phyloP scores from a whole-genome alignment of 257 asterid genomes.

The Cynanchum wilfordii region DNA sequence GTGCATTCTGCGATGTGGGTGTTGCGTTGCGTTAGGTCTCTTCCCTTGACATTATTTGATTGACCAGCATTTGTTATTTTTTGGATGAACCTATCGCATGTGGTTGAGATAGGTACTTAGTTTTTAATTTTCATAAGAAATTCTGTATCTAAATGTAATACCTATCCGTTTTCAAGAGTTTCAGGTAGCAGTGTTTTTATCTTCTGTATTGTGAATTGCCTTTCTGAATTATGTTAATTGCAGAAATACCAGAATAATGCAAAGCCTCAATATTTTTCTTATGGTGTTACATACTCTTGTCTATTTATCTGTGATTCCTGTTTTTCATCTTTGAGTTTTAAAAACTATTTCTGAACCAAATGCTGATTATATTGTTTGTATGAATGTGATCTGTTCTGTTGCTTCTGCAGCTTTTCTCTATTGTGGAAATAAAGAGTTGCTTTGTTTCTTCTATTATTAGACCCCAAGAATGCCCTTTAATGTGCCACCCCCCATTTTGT shows the following conservation, averaged over 20 bases:
- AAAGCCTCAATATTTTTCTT: conserved; percentile 5
- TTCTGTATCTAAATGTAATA: conserved; percentile 12
- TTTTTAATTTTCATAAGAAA: conserved; percentile 14
- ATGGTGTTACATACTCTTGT: neutral
- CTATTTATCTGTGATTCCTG: neutral
- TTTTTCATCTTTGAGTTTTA: neutral
- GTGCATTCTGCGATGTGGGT: conserved; percentile 19
- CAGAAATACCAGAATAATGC: conserved; percentile 8
- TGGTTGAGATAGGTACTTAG: conserved; percentile 25
- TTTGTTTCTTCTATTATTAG: neutral
- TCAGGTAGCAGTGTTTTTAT: neutral
- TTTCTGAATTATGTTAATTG: conserved; percentile 2
- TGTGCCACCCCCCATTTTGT: conserved; percentile 3
- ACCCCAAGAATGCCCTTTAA: neutral
- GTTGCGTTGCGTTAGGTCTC: conserved; percentile 30
- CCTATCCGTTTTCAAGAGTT: conserved; percentile 12
- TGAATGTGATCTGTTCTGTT: neutral
- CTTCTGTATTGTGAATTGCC: neutral
- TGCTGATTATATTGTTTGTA: neutral
- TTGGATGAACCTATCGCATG: conserved; percentile 24
- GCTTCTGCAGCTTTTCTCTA: neutral
- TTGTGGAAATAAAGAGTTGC: neutral
- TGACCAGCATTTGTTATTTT: conserved; percentile 34
- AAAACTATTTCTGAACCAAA: neutral
- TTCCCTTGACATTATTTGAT: conserved; percentile 25